Conservation (phyloP, 805 yeast genomes). For the Wickerhamiella dianesei region DNA sequence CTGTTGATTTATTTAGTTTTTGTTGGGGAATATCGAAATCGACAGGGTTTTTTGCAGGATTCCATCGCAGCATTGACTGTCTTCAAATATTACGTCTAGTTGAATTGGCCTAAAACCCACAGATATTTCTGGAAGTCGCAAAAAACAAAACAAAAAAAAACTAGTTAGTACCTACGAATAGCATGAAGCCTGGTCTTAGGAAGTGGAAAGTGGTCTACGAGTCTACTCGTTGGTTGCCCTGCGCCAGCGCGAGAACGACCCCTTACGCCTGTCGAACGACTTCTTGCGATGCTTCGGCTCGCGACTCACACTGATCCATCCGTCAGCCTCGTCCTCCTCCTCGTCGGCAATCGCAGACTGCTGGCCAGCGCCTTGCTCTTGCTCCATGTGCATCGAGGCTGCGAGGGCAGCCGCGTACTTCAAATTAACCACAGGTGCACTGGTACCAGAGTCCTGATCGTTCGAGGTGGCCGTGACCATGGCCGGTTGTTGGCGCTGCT, state of each 20-base stretch:
- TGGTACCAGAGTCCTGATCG: conserved; percentile 7
- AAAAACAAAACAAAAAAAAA: no score
- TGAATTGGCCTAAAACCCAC: no score
- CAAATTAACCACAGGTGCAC: conserved; percentile 13
- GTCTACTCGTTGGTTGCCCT: neutral
- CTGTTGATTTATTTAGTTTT: no score
- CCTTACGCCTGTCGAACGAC: conserved; percentile 9
- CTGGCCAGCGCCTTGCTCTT: conserved; percentile 5
- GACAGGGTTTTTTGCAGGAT: no score
- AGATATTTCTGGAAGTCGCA: no score
- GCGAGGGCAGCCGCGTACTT: conserved; percentile 20
- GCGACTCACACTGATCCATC: conserved; percentile 19
- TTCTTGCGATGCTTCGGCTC: conserved; percentile 13
- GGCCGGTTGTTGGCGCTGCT: conserved; percentile 3
- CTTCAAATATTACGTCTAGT: no score
- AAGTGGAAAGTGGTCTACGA: neutral
- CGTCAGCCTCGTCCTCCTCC: conserved; percentile 13
- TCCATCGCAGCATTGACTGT: no score
- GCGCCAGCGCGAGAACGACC: conserved; percentile 16
- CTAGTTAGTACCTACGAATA: neutral
- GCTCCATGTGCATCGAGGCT: conserved; percentile 16
- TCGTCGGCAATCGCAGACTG: conserved; percentile 6
- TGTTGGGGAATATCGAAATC: no score
- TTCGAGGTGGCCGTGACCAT: conserved; percentile 2
- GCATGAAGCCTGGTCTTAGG: neutral